A percentile compares a stretch with the other conserved stretches of the same genome.
phyloP scores from a whole-genome alignment of 1,284 basidiomycete species.

The Phellopilus nigrolimitatus region DNA sequence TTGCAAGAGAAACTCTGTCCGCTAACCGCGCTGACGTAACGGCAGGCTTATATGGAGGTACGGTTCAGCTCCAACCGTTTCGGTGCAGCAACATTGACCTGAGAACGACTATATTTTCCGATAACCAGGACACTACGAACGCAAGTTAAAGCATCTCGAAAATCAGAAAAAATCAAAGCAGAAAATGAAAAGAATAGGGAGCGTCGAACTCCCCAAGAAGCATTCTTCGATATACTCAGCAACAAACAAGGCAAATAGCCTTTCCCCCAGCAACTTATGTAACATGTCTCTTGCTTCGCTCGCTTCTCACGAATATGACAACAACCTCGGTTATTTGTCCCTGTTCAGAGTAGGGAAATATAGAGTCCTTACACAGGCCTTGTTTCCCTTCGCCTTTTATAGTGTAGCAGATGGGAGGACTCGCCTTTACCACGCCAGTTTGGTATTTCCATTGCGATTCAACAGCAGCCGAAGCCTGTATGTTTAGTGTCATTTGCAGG shows the following conservation, averaged over 20 bases:
- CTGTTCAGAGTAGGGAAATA: no score
- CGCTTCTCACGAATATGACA: no score
- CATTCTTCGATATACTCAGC: slow-evolving; percentile 82
- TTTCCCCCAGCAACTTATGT: slow-evolving; percentile 6
- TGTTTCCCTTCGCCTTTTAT: no score
- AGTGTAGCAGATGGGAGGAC: neutral
- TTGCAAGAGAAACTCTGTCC: slow-evolving; percentile 86
- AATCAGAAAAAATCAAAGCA: slow-evolving; percentile 92
- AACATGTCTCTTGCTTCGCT: slow-evolving; percentile 1
- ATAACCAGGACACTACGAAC: slow-evolving; percentile 72
- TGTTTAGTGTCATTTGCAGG: neutral
- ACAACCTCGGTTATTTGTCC: no score
- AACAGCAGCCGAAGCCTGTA: no score
- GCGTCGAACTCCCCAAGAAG: slow-evolving; percentile 87
- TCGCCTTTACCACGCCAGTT: no score
- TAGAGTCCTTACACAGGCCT: no score
- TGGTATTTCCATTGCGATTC: no score
- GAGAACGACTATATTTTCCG: slow-evolving; percentile 19
- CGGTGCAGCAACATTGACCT: slow-evolving; percentile 15
- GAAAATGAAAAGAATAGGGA: slow-evolving; percentile 81
- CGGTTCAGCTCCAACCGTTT: slow-evolving; percentile 22
- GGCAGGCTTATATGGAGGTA: slow-evolving; percentile 88
- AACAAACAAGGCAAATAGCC: slow-evolving; percentile 34
- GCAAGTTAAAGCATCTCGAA: slow-evolving; percentile 88
- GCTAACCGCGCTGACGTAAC: slow-evolving; percentile 93